Evolutionary conservation across 495 filamentous ascomycete genomes (phyloP).

Genomic region (Penicillium coprophilum): DNA sequence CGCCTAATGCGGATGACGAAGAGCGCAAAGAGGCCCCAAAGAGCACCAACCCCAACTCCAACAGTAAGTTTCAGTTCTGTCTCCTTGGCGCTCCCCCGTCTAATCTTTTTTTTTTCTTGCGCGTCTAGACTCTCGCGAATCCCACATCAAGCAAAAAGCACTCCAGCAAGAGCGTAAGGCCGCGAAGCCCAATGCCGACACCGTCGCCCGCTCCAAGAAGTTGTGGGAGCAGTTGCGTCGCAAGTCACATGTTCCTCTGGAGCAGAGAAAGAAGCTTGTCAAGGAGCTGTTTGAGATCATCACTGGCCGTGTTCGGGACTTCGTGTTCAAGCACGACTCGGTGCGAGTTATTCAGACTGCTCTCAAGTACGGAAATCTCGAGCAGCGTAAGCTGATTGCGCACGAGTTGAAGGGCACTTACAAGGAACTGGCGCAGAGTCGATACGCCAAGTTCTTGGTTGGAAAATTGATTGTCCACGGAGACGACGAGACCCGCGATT

Average conservation of each 20-base stretch:
- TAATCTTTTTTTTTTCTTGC: conserved; percentile 14
- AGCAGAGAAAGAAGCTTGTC: conserved; percentile 83
- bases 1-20: conserved; percentile 8
- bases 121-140: conserved; percentile 64
- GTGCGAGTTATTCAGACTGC: conserved; percentile 94
- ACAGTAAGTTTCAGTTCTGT: conserved; percentile 30
- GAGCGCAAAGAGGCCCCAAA: conserved; percentile 15
- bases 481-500: conserved; percentile 75
- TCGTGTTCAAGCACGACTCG: conserved; percentile 97
- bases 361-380: conserved; percentile 86
- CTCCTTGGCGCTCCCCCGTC: background rate
- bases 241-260: conserved; percentile 84
- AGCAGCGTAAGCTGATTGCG: conserved; percentile 83
- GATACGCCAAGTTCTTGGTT: conserved; percentile 94
- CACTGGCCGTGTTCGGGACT: conserved; percentile 85
- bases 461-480: conserved; percentile 92
- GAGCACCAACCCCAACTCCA: conserved; percentile 28
- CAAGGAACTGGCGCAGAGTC: conserved; percentile 80
- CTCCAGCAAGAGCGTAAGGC: conserved; percentile 85
- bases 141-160: conserved; percentile 89
- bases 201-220: conserved; percentile 86
- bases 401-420: conserved; percentile 84
- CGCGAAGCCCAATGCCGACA: conserved; percentile 86
- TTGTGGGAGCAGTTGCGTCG: conserved; percentile 91
- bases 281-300: conserved; percentile 87